Conservation (phyloP, 2,329 filamentous ascomycete genomes). For the Xylaria sp. region DNA sequence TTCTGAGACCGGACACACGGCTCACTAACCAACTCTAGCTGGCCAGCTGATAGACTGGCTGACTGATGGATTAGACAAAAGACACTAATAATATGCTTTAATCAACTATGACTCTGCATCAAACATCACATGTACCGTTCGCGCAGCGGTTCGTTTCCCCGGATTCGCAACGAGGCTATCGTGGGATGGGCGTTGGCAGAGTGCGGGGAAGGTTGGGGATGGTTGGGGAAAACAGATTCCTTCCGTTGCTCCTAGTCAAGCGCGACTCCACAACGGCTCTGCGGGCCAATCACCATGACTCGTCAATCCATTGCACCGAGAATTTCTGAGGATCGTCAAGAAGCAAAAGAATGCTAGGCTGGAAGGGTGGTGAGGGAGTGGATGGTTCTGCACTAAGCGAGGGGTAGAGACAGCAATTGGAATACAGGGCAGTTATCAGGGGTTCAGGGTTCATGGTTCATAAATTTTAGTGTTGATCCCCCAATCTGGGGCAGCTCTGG, state of each 20-base stretch:
- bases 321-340: background rate
- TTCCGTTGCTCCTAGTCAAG: constrained; percentile 35
- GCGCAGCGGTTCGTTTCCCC: constrained; percentile 10
- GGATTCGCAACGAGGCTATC: constrained; percentile 23
- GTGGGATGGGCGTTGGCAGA: background rate
- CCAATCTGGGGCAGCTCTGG: constrained; percentile 15
- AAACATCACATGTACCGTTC: background rate
- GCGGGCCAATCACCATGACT: constrained; percentile 18
- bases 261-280: constrained; percentile 9
- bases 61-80: constrained; percentile 27
- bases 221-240: constrained; percentile 28
- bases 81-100: constrained; percentile 24
- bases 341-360: background rate
- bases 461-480: constrained; percentile 14
- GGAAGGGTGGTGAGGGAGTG: background rate
- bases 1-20: constrained; percentile 2
- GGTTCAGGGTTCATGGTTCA: constrained; percentile 16
- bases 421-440: background rate
- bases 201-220: constrained; percentile 26
- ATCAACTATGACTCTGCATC: background rate
- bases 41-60: background rate
- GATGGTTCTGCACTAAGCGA: background rate
- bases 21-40: background rate
- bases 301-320: constrained; percentile 31
- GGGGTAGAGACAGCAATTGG: too few relatives aligned